Evolutionary conservation across 1,284 basidiomycete species (phyloP).

Genomic region (Vanrija sp.): DNA sequence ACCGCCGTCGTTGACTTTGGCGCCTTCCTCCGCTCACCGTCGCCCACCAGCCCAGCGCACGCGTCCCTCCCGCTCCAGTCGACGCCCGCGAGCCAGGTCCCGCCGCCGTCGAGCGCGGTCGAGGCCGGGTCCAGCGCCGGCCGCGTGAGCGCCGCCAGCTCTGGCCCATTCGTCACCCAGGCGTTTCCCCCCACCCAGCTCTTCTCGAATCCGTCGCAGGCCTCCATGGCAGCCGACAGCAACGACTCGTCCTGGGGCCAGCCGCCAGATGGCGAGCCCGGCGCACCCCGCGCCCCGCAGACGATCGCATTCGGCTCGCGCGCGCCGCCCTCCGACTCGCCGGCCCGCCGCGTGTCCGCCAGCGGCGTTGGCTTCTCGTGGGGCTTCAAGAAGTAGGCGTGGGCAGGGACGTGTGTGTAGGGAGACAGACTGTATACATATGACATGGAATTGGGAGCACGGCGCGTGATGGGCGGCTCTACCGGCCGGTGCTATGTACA

Average conservation of each 20-base stretch:
- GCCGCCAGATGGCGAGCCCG: background rate
- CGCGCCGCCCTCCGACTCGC: background rate
- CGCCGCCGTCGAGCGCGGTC: background rate
- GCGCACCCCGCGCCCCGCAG: background rate
- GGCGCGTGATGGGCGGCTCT: background rate
- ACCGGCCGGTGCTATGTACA: background rate
- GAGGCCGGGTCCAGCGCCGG: background rate
- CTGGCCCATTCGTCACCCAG: background rate
- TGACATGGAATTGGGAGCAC: background rate
- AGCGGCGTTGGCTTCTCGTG: constrained; percentile 7
- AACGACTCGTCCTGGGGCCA: background rate
- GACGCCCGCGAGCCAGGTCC: constrained; percentile 7
- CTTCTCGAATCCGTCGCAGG: background rate
- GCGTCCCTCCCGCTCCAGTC: background rate
- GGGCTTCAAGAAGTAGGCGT: constrained; percentile 1
- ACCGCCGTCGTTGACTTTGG: constrained; percentile 4
- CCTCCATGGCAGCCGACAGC: background rate
- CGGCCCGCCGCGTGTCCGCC: background rate
- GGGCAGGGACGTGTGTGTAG: background rate
- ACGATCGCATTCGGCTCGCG: constrained; percentile 2
- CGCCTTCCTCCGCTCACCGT: constrained; percentile 17
- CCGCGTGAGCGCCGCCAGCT: background rate
- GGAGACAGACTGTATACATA: background rate
- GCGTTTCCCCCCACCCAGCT: background rate
- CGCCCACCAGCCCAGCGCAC: background rate